phyloP scores from a whole-genome alignment of 1,284 basidiomycete species.

The Boletus holoroseus region DNA sequence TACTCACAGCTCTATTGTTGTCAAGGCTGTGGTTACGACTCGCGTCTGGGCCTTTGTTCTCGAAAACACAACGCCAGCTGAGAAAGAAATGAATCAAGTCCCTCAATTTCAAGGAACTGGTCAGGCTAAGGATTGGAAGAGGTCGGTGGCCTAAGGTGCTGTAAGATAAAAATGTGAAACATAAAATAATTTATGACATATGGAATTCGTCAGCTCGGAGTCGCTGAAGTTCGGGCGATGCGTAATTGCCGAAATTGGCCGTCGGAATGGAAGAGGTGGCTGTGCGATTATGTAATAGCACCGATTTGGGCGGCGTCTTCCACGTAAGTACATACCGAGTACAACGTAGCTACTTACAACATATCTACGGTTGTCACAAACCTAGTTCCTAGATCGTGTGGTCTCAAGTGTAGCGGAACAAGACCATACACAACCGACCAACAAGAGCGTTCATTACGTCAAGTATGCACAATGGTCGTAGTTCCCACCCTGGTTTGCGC shows the following conservation, averaged over 20 bases:
- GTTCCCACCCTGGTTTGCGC: constrained; percentile 41
- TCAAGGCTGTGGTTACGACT: constrained; percentile 23
- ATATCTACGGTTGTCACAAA: background rate
- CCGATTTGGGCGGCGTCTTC: background rate
- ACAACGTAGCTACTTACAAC: background rate
- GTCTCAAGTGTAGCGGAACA: background rate
- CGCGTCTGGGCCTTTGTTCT: constrained; percentile 20
- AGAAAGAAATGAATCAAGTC: background rate
- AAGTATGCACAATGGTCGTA: constrained; percentile 24
- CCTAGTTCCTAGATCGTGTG: background rate
- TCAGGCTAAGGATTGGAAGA: background rate
- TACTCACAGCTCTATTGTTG: constrained; percentile 34
- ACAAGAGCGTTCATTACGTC: constrained; percentile 6
- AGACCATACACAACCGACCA: background rate
- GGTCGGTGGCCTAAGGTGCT: background rate
- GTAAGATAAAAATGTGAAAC: background rate
- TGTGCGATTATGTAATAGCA: constrained; percentile 7
- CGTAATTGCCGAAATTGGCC: constrained; percentile 6
- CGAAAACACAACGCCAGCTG: constrained; percentile 4
- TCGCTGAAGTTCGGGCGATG: too few species aligned
- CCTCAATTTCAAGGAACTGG: background rate
- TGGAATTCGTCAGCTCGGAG: too few species aligned
- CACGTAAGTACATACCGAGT: too few species aligned
- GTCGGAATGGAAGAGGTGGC: constrained; percentile 7
- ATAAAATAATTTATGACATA: too few species aligned